Evolutionary conservation across 768 basidiomycete species (phyloP).

Genomic region (Mycena indigotica): DNA sequence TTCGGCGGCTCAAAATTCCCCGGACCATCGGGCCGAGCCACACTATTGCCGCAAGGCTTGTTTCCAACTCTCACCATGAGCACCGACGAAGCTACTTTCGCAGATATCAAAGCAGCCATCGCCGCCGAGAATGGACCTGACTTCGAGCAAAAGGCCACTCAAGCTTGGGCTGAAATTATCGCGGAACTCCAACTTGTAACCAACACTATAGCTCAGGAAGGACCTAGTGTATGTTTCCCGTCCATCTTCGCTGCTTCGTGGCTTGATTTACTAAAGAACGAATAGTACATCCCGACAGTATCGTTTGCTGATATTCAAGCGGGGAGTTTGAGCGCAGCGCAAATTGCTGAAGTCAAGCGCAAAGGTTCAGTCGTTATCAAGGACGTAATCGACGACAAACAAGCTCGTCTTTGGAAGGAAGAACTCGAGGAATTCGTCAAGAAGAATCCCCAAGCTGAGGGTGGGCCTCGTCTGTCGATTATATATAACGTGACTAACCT

Average conservation of each 20-base stretch:
- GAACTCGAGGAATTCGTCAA: slow-evolving; percentile 53
- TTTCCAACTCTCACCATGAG: background rate
- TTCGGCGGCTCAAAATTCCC: too few species aligned
- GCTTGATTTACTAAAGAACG: background rate
- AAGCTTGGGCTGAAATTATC: slow-evolving; percentile 53
- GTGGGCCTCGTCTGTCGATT: slow-evolving; percentile 22
- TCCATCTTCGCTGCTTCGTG: background rate
- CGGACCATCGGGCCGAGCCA: too few species aligned
- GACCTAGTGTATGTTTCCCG: slow-evolving; percentile 40
- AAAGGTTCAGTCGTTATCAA: slow-evolving; percentile 54
- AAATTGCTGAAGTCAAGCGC: slow-evolving; percentile 45
- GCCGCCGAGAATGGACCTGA: slow-evolving; percentile 27
- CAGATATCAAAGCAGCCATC: background rate
- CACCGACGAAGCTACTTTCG: background rate
- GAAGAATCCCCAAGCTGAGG: slow-evolving; percentile 49
- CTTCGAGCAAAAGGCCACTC: slow-evolving; percentile 41
- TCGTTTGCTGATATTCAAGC: slow-evolving; percentile 45
- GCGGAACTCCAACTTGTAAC: slow-evolving; percentile 42
- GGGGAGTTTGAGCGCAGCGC: slow-evolving; percentile 36
- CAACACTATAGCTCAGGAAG: slow-evolving; percentile 37
- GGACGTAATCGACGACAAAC: slow-evolving; percentile 48
- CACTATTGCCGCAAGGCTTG: background rate
- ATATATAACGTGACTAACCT: background rate
- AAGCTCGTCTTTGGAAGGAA: slow-evolving; percentile 51
- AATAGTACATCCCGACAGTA: slow-evolving; percentile 54